Percentiles rank a stretch among this genome's conserved stretches.
Conservation (phyloP, 2,329 filamentous ascomycete species). For the Neopestalotiopsis sp. region DNA sequence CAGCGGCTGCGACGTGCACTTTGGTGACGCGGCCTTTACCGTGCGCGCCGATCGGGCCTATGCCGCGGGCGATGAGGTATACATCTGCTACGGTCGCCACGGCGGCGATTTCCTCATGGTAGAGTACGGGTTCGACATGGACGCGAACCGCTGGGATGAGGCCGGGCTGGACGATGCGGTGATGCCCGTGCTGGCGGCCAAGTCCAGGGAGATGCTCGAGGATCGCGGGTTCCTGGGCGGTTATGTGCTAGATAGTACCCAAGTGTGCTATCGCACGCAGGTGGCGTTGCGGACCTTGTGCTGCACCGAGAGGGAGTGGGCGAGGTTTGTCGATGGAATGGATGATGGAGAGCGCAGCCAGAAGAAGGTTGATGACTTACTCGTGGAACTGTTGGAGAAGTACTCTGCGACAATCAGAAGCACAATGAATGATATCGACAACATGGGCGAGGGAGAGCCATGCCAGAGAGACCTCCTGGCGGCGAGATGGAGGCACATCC, state of each 20-base stretch:
- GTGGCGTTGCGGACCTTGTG: conserved; percentile 53
- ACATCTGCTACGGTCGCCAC: conserved; percentile 72
- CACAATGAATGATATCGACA: conserved; percentile 35
- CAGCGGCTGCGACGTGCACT: conserved; percentile 56
- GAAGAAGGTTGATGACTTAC: conserved; percentile 40
- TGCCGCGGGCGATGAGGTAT: conserved; percentile 65
- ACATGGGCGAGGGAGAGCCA: conserved; percentile 34
- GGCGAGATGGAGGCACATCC: conserved; percentile 49
- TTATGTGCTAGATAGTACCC: conserved; percentile 55
- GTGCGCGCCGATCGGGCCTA: conserved; percentile 59
- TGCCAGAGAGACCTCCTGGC: conserved; percentile 44
- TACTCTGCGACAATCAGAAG: conserved; percentile 39
- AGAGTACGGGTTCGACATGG: conserved; percentile 64
- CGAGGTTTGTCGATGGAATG: conserved; percentile 48
- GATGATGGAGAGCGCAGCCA: conserved; percentile 52
- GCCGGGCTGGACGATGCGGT: conserved; percentile 52
- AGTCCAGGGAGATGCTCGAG: conserved; percentile 45
- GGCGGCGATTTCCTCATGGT: conserved; percentile 74
- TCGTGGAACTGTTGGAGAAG: conserved; percentile 43
- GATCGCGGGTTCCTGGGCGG: conserved; percentile 53
- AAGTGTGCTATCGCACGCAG: conserved; percentile 60
- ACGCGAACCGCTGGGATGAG: conserved; percentile 56
- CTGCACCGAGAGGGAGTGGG: conserved; percentile 47
- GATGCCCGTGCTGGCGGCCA: conserved; percentile 39
- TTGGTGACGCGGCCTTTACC: conserved; percentile 55